A percentile compares a stretch with the other conserved stretches of the same genome.
Evolutionary conservation across 2,329 filamentous ascomycete genomes (phyloP).

Genomic region (Pseudogymnoascus sp.): DNA sequence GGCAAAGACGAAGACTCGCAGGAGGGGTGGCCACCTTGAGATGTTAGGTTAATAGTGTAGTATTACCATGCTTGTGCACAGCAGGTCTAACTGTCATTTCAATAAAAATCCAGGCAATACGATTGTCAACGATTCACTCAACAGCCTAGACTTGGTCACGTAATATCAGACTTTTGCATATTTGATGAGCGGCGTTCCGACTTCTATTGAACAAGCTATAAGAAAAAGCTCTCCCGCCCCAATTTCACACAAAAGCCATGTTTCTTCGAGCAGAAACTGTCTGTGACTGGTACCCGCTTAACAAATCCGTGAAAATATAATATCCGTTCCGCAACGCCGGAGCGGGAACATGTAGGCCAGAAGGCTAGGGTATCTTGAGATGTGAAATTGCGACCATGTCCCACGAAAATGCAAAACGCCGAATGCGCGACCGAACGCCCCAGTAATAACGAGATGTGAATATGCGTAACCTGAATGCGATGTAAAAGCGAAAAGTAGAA

Average conservation of each 20-base stretch:
- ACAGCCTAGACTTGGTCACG: not conserved
- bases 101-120: not conserved
- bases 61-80: not conserved
- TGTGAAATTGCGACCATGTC: not conserved
- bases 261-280: not conserved
- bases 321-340: not conserved
- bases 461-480: not conserved
- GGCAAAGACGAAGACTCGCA: not conserved
- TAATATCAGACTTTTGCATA: not conserved
- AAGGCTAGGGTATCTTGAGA: not conserved
- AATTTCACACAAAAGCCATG: not conserved
- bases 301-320: not conserved
- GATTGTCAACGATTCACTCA: not conserved
- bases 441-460: not conserved
- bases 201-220: not conserved
- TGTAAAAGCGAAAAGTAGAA: not conserved
- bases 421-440: not conserved
- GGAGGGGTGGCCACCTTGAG: not conserved
- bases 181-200: not conserved
- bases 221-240: not conserved
- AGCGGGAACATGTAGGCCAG: not conserved
- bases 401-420: not conserved
- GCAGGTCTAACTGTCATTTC: not conserved
- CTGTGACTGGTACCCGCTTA: not conserved
- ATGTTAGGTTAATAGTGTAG: not conserved